Base-by-base conservation (phyloP, 179 eudicot species). In the Silene coronaria region DNA sequence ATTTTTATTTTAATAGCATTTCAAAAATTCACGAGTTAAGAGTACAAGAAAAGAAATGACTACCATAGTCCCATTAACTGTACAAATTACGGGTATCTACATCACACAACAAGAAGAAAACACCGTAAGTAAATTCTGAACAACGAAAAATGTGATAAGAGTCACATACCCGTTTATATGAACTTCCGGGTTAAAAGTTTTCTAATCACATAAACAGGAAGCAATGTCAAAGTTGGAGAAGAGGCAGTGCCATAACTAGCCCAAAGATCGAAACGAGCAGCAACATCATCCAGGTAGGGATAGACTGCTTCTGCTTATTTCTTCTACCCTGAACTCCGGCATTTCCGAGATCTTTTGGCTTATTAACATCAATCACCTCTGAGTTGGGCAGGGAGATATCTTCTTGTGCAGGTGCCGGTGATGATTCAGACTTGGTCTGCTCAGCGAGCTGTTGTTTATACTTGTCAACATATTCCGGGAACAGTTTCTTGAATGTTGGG, bases 401-500 rank as follows among this genome's bases (percentile, higher is more conserved):
- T 57, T 80, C 84, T 64, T 58, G 69, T 53, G 82, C 42, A 17
- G 83, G 76, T 36, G 78, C 69, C 19, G 81, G 27, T 38, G 80
- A 78, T 11, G 36, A 75, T 80, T 82, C 86, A 45, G 76, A n/a
- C 68, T 34, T 85, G 55, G 86, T 76, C 79, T 88, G 85, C 74
- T 86, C 88, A 19, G 85, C 77, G n/a, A 85, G 85, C 81, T 75
- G 90, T 78, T 90, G 82, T 71, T 88, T 89, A 73, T 90, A 88
- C 88, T 89, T 88, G 79, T 95, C 97, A 53, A 95, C 84, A 26
- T 90, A 92, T 77, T 95, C 97, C 0, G 99, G 99, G 78, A 95
- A 95, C 82, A 95, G 80, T 79, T 90, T 91, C 87, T 88, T 88
- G 78, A 95, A 95, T n/a, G 90, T 85, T 22, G 88, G 53, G 71